Percentiles rank a stretch among this genome's conserved stretches.
These are phyloP conservation scores for Amphicarpaea edgeworthii DNA, from an alignment of 306 rosid genomes.

Conservation along the genomic window DNA sequence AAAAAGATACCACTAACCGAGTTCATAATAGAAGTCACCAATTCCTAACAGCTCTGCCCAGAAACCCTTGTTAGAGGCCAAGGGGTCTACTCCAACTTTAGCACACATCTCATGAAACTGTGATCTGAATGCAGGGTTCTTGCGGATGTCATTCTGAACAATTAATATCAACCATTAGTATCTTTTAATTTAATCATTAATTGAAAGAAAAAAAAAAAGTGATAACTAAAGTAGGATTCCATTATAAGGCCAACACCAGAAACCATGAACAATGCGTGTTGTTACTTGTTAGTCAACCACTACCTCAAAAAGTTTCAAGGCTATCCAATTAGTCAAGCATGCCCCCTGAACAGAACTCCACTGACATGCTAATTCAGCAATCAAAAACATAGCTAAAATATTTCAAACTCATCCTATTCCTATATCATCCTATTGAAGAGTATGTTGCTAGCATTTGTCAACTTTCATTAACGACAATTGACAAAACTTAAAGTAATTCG, in stretches of 20 bases:
- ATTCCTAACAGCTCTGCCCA: slow-evolving; percentile 98
- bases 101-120: slow-evolving; percentile 98
- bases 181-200: slow-evolving; percentile 23
- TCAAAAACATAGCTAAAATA: not conserved
- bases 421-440: not conserved
- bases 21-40: slow-evolving; percentile 96
- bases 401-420: slow-evolving; percentile 1
- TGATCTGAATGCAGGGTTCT: slow-evolving; percentile 97
- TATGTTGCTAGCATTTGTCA: not conserved
- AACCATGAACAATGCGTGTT: slow-evolving; percentile 13
- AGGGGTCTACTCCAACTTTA: slow-evolving; percentile 97
- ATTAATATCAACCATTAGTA: slow-evolving; percentile 29
- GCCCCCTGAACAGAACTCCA: not conserved
- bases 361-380: slow-evolving; percentile 22
- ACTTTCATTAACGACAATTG: not conserved
- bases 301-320: not conserved
- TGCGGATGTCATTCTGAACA: slow-evolving; percentile 87
- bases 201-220: not conserved
- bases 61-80: slow-evolving; percentile 95
- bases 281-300: slow-evolving; percentile 16
- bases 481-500: not conserved
- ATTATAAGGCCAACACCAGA: slow-evolving; percentile 21
- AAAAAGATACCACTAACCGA: slow-evolving; percentile 71
- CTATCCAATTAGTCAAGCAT: slow-evolving; percentile 1
- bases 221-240: slow-evolving; percentile 2